Percentiles rank a stretch among this genome's conserved stretches.
phyloP scores from a whole-genome alignment of 2,329 filamentous ascomycete species.

The Nothophoma quercina region DNA sequence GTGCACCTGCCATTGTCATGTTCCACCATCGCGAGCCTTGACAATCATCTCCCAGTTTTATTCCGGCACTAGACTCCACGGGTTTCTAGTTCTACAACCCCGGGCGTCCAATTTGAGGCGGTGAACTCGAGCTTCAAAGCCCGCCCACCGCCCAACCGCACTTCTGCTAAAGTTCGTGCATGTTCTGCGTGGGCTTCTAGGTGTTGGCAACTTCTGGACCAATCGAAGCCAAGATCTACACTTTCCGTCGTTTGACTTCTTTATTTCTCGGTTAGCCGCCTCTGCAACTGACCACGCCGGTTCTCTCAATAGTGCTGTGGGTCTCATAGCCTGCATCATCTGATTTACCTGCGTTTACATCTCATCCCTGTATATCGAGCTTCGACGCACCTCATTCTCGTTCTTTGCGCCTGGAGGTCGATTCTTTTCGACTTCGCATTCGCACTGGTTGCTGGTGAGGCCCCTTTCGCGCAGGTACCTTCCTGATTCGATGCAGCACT shows the following conservation, averaged over 20 bases:
- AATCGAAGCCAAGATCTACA: conserved; percentile 33
- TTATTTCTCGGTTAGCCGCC: conserved; percentile 18
- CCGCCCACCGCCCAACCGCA: conserved; percentile 30
- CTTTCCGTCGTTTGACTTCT: conserved; percentile 25
- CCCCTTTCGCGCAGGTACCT: conserved; percentile 32
- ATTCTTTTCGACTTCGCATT: conserved; percentile 22
- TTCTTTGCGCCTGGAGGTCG: conserved; percentile 8
- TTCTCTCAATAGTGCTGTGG: conserved; percentile 34
- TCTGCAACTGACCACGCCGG: conserved; percentile 28
- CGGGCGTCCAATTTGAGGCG: conserved; percentile 34
- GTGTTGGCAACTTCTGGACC: conserved; percentile 30
- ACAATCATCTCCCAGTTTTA: conserved; percentile 33
- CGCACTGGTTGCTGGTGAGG: conserved; percentile 38
- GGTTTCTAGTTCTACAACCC: conserved; percentile 24
- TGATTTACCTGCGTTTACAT: conserved; percentile 30
- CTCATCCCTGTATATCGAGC: conserved; percentile 15
- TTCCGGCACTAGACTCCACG: conserved; percentile 29
- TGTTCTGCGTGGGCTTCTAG: conserved; percentile 24
- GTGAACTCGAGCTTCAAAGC: conserved; percentile 36
- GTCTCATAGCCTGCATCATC: conserved; percentile 30
- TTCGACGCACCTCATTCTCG: conserved; percentile 12
- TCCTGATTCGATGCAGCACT: conserved; percentile 31
- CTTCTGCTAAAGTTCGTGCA: conserved; percentile 28
- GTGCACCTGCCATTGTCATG: conserved; percentile 27
- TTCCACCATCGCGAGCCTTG: conserved; percentile 19